These are phyloP conservation scores for Phyllosticta citriasiana DNA, from an alignment of 2,329 filamentous ascomycete genomes.

Conservation along the genomic window DNA sequence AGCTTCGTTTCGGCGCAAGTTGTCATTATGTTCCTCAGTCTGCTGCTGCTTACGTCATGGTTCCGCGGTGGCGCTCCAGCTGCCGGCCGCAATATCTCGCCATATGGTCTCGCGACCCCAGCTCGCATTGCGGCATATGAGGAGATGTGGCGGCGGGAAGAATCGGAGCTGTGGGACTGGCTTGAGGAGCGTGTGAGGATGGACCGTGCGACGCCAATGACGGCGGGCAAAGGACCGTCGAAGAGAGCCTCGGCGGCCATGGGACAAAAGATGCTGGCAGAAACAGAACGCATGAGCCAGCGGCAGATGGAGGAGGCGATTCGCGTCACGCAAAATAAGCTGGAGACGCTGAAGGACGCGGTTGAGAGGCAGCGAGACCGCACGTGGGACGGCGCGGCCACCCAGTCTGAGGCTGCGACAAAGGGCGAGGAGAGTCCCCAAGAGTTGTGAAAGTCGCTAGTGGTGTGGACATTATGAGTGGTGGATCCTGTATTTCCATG, in stretches of 20 bases:
- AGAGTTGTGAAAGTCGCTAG: background rate
- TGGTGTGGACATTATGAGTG: background rate
- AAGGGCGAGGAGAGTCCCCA: slow-evolving; percentile 49
- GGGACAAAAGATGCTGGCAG: slow-evolving; percentile 44
- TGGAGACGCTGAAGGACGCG: slow-evolving; percentile 65
- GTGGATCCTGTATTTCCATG: background rate
- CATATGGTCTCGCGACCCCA: slow-evolving; percentile 36
- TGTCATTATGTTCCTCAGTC: slow-evolving; percentile 62
- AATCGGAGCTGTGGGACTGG: slow-evolving; percentile 88
- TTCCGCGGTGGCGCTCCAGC: slow-evolving; percentile 45
- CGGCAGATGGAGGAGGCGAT: slow-evolving; percentile 73
- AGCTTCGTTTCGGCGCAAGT: slow-evolving; percentile 68
- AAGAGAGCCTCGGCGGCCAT: slow-evolving; percentile 36
- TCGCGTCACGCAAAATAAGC: slow-evolving; percentile 72
- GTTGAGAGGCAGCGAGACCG: slow-evolving; percentile 35
- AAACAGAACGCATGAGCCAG: slow-evolving; percentile 53
- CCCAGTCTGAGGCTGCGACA: slow-evolving; percentile 55
- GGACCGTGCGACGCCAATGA: slow-evolving; percentile 36
- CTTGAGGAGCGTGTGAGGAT: slow-evolving; percentile 76
- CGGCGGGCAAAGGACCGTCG: background rate
- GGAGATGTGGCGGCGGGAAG: slow-evolving; percentile 81
- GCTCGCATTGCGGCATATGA: slow-evolving; percentile 78
- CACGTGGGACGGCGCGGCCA: slow-evolving; percentile 31
- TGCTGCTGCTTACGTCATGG: slow-evolving; percentile 55
- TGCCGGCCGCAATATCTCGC: slow-evolving; percentile 15